Evolutionary conservation across 495 filamentous ascomycete species (phyloP), one percentile per base, ranked within the genome.

Genomic region (Alectoria sarmentosa): DNA sequence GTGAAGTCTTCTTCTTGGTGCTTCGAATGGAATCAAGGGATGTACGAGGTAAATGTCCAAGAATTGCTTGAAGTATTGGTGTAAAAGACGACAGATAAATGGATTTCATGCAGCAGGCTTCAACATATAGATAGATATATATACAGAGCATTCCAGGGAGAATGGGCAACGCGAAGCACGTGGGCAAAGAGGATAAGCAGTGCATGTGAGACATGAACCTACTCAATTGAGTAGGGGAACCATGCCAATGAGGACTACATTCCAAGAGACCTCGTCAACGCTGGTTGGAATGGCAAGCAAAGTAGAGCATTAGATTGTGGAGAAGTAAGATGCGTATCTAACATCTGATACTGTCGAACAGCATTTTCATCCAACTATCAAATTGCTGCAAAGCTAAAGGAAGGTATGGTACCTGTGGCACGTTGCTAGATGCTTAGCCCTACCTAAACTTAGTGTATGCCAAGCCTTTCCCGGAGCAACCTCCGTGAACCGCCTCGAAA

Each of bases 161-260:
- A 34, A 55, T 21, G 17, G 30, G 52, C 52, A 55, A 55, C 52
- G 52, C 28, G 8, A 34, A 55, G 17, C 52, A 55, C 52, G 8
- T 21, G 17, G 10, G 52, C 26, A 34, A 4, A 32, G 14, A 30
- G 3, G 4, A 3, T 1, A 32, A 54, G 7, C 4, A 19, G 13
- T 19, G 17, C 19, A 21, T 9, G 9, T 19, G 14, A 34, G 26
- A 55, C 28, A 34, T 21, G 30, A 34, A 55, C 28, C 28, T 55
- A 55, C 52, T 55, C 52, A 55, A 55, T 32, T 32, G 49, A 54
- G 49, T 54, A 54, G 49, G 49, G 28, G 9, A 32, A 3, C 28
- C 49, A 52, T 26, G n/a, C 13, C 23, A 15, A 28, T 8, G 10
- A 28, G 49, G 17, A 19, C 52, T 34, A 55, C 52, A 55, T 55